Evolutionary conservation across 2,329 filamentous ascomycete species (phyloP).

Genomic region (Colletotrichum costaricense): DNA sequence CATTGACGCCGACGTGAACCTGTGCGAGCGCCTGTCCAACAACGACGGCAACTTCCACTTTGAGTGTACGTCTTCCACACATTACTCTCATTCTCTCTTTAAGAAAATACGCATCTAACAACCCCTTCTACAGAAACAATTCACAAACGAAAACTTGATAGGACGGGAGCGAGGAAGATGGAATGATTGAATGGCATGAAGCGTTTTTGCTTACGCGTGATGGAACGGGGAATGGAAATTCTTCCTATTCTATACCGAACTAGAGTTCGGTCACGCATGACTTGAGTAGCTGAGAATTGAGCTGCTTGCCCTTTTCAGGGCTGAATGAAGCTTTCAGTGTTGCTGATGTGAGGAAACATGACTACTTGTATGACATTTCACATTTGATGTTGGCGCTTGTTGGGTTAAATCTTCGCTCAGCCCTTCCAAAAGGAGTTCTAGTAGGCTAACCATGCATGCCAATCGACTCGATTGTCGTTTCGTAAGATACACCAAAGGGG

Average conservation of each 20-base stretch:
- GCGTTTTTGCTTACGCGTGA: background rate
- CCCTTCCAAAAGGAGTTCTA: background rate
- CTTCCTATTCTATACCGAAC: background rate
- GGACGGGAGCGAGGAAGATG: background rate
- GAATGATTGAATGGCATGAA: background rate
- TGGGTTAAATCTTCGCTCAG: background rate
- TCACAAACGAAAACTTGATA: background rate
- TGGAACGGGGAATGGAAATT: background rate
- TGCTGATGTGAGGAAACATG: too few relatives aligned
- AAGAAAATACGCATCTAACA: too few relatives aligned
- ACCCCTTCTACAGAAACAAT: background rate
- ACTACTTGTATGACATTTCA: too few relatives aligned
- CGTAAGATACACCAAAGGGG: background rate
- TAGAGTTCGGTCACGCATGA: background rate
- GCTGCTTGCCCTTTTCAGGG: background rate
- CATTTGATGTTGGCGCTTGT: background rate
- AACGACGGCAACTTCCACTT: slow-evolving; percentile 58
- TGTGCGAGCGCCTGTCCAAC: slow-evolving; percentile 66
- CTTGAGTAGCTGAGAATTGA: background rate
- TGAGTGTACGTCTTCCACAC: background rate
- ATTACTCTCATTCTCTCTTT: background rate
- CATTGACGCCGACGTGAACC: slow-evolving; percentile 61
- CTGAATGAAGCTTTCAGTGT: background rate
- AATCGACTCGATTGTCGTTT: background rate
- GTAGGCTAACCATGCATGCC: background rate